These are phyloP conservation scores for Begonia fuchsioides DNA, from an alignment of 306 rosid genomes.

Conservation along the genomic window DNA sequence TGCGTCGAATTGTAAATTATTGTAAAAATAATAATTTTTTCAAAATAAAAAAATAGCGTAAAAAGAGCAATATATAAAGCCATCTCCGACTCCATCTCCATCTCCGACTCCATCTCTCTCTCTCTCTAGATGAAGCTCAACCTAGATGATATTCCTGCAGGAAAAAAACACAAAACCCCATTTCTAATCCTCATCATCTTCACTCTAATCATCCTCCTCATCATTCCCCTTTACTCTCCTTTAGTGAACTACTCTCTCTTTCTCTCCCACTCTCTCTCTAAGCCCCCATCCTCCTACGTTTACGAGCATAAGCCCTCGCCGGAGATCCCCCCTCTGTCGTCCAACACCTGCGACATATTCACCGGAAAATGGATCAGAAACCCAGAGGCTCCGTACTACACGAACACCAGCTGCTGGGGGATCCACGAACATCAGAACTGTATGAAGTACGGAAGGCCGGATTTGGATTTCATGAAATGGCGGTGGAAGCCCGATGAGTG, in stretches of 20 bases:
- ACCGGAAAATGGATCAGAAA: constrained; percentile 61
- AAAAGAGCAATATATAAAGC: too few species aligned
- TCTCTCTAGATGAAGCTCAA: constrained; percentile 24
- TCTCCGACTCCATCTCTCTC: constrained; percentile 10
- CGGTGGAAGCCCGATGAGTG: constrained; percentile 84
- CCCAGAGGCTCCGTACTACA: constrained; percentile 38
- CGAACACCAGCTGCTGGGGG: constrained; percentile 37
- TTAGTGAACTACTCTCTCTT: constrained; percentile 22
- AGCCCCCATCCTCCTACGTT: constrained; percentile 11
- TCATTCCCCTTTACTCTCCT: constrained; percentile 37
- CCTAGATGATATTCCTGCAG: constrained; percentile 6
- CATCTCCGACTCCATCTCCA: too few species aligned
- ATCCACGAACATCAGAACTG: constrained; percentile 69
- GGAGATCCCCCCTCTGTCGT: constrained; percentile 2
- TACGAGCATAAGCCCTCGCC: constrained; percentile 14
- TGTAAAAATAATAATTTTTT: too few species aligned
- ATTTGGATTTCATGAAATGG: constrained; percentile 55
- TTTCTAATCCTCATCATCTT: constrained; percentile 31
- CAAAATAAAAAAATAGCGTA: too few species aligned
- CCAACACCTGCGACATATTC: constrained; percentile 42
- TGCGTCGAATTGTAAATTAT: too few species aligned
- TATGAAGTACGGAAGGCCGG: constrained; percentile 67
- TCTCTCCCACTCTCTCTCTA: constrained; percentile 4
- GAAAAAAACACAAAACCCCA: constrained; percentile 32
- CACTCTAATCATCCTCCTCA: constrained; percentile 29